Base-by-base conservation (phyloP, 2,329 filamentous ascomycete species). In the Ophiocordyceps camponoti-leonardi region DNA sequence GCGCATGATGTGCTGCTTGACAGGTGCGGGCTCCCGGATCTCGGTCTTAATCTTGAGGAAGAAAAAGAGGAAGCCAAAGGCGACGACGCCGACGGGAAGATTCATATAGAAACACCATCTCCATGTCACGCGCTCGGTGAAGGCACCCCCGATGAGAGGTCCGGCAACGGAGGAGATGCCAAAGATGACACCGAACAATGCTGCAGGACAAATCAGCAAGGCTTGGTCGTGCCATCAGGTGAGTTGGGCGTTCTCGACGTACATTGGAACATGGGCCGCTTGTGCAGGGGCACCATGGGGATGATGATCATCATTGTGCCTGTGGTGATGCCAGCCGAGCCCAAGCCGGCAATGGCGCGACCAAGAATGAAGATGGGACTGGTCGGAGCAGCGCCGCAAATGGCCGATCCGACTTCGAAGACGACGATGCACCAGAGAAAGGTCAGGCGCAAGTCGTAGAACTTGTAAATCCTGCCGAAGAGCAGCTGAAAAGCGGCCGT, bases 141-240 rank as follows among this genome's bases (percentile, higher is more conserved):
- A 70, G 8, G 56, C 69, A 19, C 71, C 71, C 6, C 71, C 71
- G 4, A 72, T 57, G 16, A 75, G 54, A 10, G 71, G 71, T 0
- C 70, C 71, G 2, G 66, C 66, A 7, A 73, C 68, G 28, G 61
- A 64, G 31, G 72, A 72, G 44, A 79, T 65, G 14, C 73, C 75
- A 58, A 69, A 77, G 62, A 76, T 73, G 44, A 65, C 69, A 12
- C 69, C 70, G 39, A 77, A 64, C 39, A 76, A 55, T 23, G 45
- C 73, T 43, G 31, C n/a, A 43, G 23, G 10, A 14, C 6, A 19
- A 11, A 14, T 44, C 4, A 43, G 26, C n/a, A 13, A 20, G n/a
- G 3, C n/a, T 18, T n/a, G n/a, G 4, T 11, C 26, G 26, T 28
- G 26, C 26, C 26, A 19, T 14, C 6, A 37, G 18, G 3, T 10